Base-by-base conservation (phyloP, 768 basidiomycete genomes). In the Suillus subalutaceus region DNA sequence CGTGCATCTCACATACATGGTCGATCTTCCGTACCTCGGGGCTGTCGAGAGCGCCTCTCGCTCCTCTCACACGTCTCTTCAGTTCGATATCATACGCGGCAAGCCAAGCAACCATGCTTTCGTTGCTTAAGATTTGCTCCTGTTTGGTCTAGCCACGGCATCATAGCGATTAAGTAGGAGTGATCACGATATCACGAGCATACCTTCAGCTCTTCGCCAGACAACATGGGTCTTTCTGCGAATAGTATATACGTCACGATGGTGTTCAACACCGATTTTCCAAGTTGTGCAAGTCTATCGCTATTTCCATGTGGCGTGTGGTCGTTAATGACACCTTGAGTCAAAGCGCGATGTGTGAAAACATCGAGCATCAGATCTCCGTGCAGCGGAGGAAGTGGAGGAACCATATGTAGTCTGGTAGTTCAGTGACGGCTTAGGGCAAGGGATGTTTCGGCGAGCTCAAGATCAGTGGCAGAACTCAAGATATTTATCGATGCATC, bases 291-390 rank as follows among this genome's bases (percentile, higher is more conserved):
- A 9, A 92, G 83, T 50, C 91, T 85, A 23, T 86, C 83, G 9
- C 75, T 69, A 55, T 84, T 81, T 4, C 83, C 77, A 41, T 82
- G 83, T 6, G 73, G 71, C 7, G 69, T 71, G 5, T 61, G 62
- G 26, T 60, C 59, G 30, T 60, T 60, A 10, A 43, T 12, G 26
- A 43, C 12, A 30, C 59, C 30, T 43, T 30, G 41, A 2, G 41
- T 23, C 18, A 43, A 43, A 3, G 84, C 80, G 35, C 72, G 74
- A 64, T 89, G 87, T 0, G 83, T 86, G 74, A 81, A 86, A 62
- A 90, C 81, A 70, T 89, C 87, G 63, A 90, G 82, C 58, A 87
- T 73, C 56, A 88, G 74, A 68, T 88, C 84, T 12, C 84, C 87
- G 7, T 84, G 81, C 68, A 90, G 85, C 66, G 78, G 75, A 2